phyloP scores from a whole-genome alignment of 345 rosid genomes.

The Salix dunnii region DNA sequence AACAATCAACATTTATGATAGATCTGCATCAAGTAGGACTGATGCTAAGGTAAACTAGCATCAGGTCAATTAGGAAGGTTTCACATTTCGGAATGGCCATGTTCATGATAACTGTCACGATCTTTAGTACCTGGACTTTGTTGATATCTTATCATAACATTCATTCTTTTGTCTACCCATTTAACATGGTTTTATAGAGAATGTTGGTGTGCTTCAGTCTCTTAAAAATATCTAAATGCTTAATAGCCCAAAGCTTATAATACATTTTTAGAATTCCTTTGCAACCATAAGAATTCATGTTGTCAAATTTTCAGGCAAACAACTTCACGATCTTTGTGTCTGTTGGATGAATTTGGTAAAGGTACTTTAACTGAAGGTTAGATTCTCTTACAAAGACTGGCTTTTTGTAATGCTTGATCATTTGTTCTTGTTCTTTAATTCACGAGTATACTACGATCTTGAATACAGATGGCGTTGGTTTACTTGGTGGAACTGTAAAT shows the following conservation, averaged over 20 bases:
- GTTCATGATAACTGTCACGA: slow-evolving; percentile 1
- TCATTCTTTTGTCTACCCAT: slow-evolving; percentile 1
- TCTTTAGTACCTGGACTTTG: slow-evolving; percentile 7
- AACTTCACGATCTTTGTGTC: slow-evolving; percentile 82
- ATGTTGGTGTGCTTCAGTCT: background rate
- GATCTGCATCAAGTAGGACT: slow-evolving; percentile 98
- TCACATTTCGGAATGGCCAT: background rate
- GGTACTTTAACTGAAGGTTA: slow-evolving; percentile 97
- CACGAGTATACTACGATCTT: slow-evolving; percentile 8
- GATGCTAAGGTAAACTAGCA: slow-evolving; percentile 69
- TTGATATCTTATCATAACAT: background rate
- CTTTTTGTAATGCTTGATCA: background rate
- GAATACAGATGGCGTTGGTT: slow-evolving; percentile 82
- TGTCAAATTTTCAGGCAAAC: slow-evolving; percentile 59
- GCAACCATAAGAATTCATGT: slow-evolving; percentile 1
- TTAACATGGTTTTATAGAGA: background rate
- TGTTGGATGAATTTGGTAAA: slow-evolving; percentile 97
- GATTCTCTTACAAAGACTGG: slow-evolving; percentile 4
- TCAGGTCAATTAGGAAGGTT: background rate
- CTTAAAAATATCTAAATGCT: background rate
- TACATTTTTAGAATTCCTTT: background rate
- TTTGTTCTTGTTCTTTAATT: background rate
- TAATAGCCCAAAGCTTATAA: background rate
- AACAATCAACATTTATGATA: slow-evolving; percentile 94
- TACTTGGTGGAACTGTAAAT: slow-evolving; percentile 90